Conservation (phyloP, 495 filamentous ascomycete genomes). For the Aspergillus carlsbadensis region DNA sequence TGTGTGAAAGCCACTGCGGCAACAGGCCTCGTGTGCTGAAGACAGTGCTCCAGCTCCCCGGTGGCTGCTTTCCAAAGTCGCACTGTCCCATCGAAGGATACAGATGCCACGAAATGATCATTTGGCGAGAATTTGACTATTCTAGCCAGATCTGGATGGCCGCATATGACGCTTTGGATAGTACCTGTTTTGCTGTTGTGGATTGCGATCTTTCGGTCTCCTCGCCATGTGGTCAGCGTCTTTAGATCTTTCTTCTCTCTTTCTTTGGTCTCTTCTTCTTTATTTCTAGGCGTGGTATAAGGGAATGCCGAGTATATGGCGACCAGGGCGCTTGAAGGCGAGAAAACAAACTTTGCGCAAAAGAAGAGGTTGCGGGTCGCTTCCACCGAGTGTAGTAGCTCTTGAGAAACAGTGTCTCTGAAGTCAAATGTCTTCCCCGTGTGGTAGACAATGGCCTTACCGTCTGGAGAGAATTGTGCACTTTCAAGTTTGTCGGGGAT, state of each 20-base stretch:
- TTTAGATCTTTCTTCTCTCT: not conserved
- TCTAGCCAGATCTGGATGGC: not conserved
- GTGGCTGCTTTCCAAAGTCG: not conserved
- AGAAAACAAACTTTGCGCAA: not conserved
- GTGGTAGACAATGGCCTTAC: not conserved
- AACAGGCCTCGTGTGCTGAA: not conserved
- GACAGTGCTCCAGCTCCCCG: not conserved
- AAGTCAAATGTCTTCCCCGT: not conserved
- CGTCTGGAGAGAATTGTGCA: not conserved
- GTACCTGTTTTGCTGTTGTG: not conserved
- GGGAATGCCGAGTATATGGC: not conserved
- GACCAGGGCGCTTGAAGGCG: not conserved
- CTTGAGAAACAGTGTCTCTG: not conserved
- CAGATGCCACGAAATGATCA: not conserved
- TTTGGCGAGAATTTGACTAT: not conserved
- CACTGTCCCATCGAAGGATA: not conserved
- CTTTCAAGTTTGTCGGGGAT: not conserved
- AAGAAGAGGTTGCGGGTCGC: not conserved
- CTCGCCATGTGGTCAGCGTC: not conserved
- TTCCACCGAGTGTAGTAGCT: not conserved
- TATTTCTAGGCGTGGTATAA: not conserved
- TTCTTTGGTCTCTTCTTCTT: not conserved
- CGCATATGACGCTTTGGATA: not conserved
- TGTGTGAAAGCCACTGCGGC: not conserved
- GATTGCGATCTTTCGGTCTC: not conserved